Evolutionary conservation across 495 filamentous ascomycete genomes (phyloP), one percentile per base, ranked within the genome.

Genomic region (Lophium mytilinum): DNA sequence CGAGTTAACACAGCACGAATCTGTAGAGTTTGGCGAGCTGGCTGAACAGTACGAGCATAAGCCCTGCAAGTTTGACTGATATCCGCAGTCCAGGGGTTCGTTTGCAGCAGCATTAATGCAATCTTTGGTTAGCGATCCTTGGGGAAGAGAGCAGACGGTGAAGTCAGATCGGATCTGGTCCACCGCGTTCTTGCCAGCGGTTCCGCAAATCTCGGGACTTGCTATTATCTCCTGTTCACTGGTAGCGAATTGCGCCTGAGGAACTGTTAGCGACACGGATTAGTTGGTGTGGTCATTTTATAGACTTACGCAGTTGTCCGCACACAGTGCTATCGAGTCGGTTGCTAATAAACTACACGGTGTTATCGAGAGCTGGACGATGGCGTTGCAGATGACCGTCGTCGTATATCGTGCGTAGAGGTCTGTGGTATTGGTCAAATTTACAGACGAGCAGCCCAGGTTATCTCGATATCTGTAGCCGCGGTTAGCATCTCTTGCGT

Each of bases 381-480:
- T 87, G 57, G 87, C 82, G 78, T 91, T 97, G 80, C 94, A 99
- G 61, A 99, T 80, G 68, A 90, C 83, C 63, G 88, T 92, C 48
- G 83, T 92, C 11, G 90, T 95, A 72, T 90, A 99, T 65, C 91
- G 85, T 19, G 94, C 93, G 74, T 99, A 99, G 65, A 89, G 81
- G 63, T 85, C 78, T 52, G 81, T 84, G n/a, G 89, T 86, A 62
- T 94, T 87, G 34, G 83, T 84, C 49, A 88, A 78, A 64, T 93
- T 84, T 67, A 95, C 72, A 57, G 81, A 80, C 36, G 79, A 75
- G 68, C 93, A 99, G 40, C 93, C 92, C 35, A 97, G 77, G n/a
- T 87, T 76, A 36, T 73, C 78, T 63, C 83, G 75, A 71, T 88
- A 94, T 71, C 88, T 90, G 57, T 51, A 35, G 24, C 34, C 55